phyloP scores from a whole-genome alignment of 2,329 filamentous ascomycete genomes.

The Fusarium buxicola region DNA sequence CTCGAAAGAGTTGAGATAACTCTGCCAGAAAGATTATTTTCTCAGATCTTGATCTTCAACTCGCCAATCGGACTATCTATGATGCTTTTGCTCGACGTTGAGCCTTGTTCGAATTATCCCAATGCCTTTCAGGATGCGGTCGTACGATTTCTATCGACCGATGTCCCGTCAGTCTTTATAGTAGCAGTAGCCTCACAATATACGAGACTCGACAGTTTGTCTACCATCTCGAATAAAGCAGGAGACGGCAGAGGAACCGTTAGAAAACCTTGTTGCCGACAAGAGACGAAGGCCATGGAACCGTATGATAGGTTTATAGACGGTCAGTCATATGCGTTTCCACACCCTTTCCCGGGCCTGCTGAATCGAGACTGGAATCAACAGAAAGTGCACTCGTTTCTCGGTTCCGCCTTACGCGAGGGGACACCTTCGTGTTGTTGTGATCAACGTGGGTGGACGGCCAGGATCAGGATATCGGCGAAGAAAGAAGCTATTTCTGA shows the following conservation, averaged over 20 bases:
- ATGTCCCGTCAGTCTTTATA: slow-evolving; percentile 1
- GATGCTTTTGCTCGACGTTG: background rate
- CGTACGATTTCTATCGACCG: slow-evolving; percentile 19
- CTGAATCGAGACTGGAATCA: slow-evolving; percentile 15
- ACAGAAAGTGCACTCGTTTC: slow-evolving; percentile 17
- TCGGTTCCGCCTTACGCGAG: slow-evolving; percentile 12
- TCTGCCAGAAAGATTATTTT: background rate
- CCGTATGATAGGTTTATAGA: background rate
- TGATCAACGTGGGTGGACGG: slow-evolving; percentile 31
- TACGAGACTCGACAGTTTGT: slow-evolving; percentile 17
- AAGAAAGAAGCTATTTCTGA: slow-evolving; percentile 14
- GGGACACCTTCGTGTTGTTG: slow-evolving; percentile 12
- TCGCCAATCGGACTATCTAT: background rate
- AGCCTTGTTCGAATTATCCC: slow-evolving; percentile 10
- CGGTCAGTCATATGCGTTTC: slow-evolving; percentile 28
- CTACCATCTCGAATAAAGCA: background rate
- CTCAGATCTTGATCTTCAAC: background rate
- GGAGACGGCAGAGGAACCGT: background rate
- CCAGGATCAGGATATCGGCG: slow-evolving; percentile 22
- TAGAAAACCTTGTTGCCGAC: no score
- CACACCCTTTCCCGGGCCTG: slow-evolving; percentile 11
- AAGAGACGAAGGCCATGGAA: no score
- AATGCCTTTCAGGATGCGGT: slow-evolving; percentile 11
- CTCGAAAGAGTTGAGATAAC: background rate
- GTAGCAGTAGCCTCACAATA: background rate